Conservation (phyloP, 1,139 yeast genomes). For the Magnusiomyces clavatus region DNA sequence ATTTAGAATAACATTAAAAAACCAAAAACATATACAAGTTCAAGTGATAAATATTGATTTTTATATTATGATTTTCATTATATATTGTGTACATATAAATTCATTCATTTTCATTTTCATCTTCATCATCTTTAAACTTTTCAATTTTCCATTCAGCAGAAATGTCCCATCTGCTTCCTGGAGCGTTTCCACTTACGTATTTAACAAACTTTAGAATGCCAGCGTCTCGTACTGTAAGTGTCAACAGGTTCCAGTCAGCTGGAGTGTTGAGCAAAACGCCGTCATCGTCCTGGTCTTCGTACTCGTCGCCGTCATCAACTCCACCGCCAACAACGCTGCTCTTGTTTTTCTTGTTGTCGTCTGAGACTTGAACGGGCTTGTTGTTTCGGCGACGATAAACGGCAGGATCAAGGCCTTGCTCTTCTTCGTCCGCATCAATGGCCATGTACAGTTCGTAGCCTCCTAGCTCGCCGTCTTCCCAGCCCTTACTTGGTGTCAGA, state of each 20-base stretch:
- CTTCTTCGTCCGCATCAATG: constrained; percentile 43
- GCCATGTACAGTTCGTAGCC: constrained; percentile 88
- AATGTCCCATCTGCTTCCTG: constrained; percentile 91
- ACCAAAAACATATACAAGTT: no score
- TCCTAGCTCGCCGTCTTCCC: constrained; percentile 85
- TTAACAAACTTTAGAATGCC: constrained; percentile 83
- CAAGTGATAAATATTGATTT: no score
- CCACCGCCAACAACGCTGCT: constrained; percentile 43
- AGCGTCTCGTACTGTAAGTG: constrained; percentile 74
- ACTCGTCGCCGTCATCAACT: constrained; percentile 36
- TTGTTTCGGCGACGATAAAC: constrained; percentile 32
- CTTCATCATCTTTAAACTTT: constrained; percentile 35
- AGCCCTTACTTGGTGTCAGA: constrained; percentile 70
- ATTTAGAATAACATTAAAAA: no score
- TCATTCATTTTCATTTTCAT: constrained; percentile 16
- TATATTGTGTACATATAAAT: no score
- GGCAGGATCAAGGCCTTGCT: constrained; percentile 40
- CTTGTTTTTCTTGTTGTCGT: constrained; percentile 1
- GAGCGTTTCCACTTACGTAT: constrained; percentile 81
- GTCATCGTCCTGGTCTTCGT: constrained; percentile 43
- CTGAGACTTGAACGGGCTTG: constrained; percentile 15
- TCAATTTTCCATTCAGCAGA: constrained; percentile 72
- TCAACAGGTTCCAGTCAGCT: constrained; percentile 77
- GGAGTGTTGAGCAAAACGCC: constrained; percentile 73
- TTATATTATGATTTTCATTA: constrained; percentile 14